phyloP scores from a whole-genome alignment of 768 basidiomycete genomes.

The Hygrophoropsis aurantiaca region DNA sequence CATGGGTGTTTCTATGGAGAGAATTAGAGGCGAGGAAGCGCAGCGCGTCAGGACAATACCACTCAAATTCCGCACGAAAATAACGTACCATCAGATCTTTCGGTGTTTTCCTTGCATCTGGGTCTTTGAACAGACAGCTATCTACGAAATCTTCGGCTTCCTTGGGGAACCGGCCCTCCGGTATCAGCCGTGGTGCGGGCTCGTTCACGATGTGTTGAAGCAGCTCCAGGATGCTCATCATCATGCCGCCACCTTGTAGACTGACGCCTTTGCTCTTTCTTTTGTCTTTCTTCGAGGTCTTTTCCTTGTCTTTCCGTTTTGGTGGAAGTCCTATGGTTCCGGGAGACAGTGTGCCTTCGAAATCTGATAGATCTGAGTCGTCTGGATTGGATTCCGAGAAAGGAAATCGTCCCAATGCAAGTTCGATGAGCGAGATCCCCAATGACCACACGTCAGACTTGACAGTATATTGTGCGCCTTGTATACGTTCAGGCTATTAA shows the following conservation, averaged over 20 bases:
- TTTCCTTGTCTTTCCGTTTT: slow-evolving; percentile 37
- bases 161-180: slow-evolving; percentile 68
- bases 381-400: slow-evolving; percentile 82
- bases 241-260: slow-evolving; percentile 92
- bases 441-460: slow-evolving; percentile 99
- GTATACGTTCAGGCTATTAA: slow-evolving; percentile 93
- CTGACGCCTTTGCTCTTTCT: slow-evolving; percentile 91
- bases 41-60: neutral
- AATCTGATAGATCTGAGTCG: slow-evolving; percentile 75
- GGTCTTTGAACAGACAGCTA: slow-evolving; percentile 89
- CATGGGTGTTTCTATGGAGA: slow-evolving; percentile 63
- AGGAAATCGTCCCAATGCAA: slow-evolving; percentile 95
- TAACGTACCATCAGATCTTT: slow-evolving; percentile 78
- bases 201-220: slow-evolving; percentile 99
- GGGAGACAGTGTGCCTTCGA: slow-evolving; percentile 80
- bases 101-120: slow-evolving; percentile 77
- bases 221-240: slow-evolving; percentile 96
- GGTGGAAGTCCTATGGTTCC: slow-evolving; percentile 48
- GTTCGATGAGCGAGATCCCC: slow-evolving; percentile 94
- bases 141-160: slow-evolving; percentile 87
- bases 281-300: slow-evolving; percentile 69
- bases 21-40: neutral
- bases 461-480: slow-evolving; percentile 97
- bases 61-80: slow-evolving; percentile 4
- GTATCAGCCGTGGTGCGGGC: slow-evolving; percentile 85